A percentile compares a stretch with the other conserved stretches of the same genome.
These are phyloP conservation scores for Paramecium primaurelia DNA, from an alignment of 73 alveolate genomes.

Conservation along the genomic window DNA sequence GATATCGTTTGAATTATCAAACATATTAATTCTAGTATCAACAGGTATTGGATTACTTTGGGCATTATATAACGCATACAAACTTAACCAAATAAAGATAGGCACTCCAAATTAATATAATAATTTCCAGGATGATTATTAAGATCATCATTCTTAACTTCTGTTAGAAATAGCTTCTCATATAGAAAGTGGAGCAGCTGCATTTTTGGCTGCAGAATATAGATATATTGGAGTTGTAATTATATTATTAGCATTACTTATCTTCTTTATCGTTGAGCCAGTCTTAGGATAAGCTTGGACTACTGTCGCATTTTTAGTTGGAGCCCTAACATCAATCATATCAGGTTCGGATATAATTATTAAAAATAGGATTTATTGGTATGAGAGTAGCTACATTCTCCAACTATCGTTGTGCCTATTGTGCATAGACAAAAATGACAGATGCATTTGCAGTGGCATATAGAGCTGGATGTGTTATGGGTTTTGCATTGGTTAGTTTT, in stretches of 20 bases:
- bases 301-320: slow-evolving; percentile 76
- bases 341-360: slow-evolving; percentile 30
- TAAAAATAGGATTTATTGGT: slow-evolving; percentile 75
- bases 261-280: slow-evolving; percentile 74
- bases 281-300: slow-evolving; percentile 80
- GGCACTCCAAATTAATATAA: slow-evolving; percentile 50
- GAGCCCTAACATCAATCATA: slow-evolving; percentile 76
- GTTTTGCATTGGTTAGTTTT: slow-evolving; percentile 78
- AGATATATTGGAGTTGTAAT: slow-evolving; percentile 65
- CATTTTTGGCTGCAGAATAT: slow-evolving; percentile 83
- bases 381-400: slow-evolving; percentile 86
- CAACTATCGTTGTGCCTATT: slow-evolving; percentile 74
- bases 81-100: slow-evolving; percentile 26
- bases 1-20: slow-evolving; percentile 2
- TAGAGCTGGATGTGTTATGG: slow-evolving; percentile 85
- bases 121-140: slow-evolving; percentile 31
- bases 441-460: slow-evolving; percentile 82
- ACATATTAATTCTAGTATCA: not conserved
- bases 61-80: slow-evolving; percentile 47
- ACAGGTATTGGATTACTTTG: slow-evolving; percentile 49
- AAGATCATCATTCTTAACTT: slow-evolving; percentile 31
- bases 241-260: slow-evolving; percentile 67
- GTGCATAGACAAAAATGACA: slow-evolving; percentile 69
- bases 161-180: slow-evolving; percentile 55
- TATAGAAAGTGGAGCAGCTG: slow-evolving; percentile 80